phyloP scores from a whole-genome alignment of 805 yeast species.

The Candida schatavii region DNA sequence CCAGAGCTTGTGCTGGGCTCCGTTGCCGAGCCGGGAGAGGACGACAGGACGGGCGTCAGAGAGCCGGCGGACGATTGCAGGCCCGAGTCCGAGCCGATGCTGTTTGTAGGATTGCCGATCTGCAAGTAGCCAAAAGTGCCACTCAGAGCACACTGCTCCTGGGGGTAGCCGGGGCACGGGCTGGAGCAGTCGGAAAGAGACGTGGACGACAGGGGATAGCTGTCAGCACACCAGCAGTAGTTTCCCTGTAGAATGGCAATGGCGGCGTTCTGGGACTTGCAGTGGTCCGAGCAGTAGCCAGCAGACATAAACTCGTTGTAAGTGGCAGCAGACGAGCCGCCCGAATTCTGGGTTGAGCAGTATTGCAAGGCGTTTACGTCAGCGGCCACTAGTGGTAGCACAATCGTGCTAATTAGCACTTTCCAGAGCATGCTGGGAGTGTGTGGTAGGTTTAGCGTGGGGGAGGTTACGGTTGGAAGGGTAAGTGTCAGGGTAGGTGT shows the following conservation, averaged over 20 bases:
- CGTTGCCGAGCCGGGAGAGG: constrained; percentile 10
- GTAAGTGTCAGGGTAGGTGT: too few species aligned
- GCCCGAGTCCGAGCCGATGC: constrained; percentile 4
- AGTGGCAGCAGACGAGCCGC: constrained; percentile 14
- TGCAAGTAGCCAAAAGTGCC: constrained; percentile 56
- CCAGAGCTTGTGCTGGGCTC: constrained; percentile 6
- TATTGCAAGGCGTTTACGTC: not conserved
- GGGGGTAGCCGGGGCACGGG: constrained; percentile 45
- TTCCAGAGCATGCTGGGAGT: too few species aligned
- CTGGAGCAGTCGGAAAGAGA: constrained; percentile 30
- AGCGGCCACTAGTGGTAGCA: too few species aligned
- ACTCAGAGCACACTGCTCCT: constrained; percentile 40
- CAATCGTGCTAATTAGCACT: too few species aligned
- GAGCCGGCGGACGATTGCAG: constrained; percentile 5
- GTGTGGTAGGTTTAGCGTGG: too few species aligned
- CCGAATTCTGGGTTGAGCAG: constrained; percentile 23
- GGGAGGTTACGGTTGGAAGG: too few species aligned
- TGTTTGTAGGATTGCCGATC: constrained; percentile 18
- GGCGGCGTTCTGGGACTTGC: constrained; percentile 38
- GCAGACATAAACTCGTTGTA: constrained; percentile 35
- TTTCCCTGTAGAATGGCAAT: constrained; percentile 53
- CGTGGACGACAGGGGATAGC: constrained; percentile 43
- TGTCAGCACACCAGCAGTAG: constrained; percentile 62
- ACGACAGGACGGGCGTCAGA: constrained; percentile 4
- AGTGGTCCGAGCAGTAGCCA: constrained; percentile 51